Evolutionary conservation across 805 yeast species (phyloP), one percentile per base, ranked within the genome.

Genomic region (Priceomyces castillae): DNA sequence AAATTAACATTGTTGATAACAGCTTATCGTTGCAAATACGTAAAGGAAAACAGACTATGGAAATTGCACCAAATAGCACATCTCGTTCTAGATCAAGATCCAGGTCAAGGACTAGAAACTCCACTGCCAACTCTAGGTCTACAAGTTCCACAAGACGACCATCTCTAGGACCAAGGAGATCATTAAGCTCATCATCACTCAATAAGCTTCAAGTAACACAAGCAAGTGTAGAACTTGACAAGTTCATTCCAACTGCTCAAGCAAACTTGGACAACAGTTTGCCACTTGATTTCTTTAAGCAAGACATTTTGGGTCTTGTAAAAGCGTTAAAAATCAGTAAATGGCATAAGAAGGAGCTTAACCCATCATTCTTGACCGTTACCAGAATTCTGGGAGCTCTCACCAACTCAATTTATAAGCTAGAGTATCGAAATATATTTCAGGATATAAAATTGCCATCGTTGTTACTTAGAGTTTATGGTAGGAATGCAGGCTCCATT

Each of bases 371-470:
- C 30, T 62, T 92, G 31, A 70, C 64, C 17, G 62, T 90, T 16
- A 71, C 66, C 33, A 76, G 96, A 50, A 88, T 94, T 39, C 79
- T 87, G 30, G 98, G 99, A 16, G 99, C 99, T 0, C 74, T 94
- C 61, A 94, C 98, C 16, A 94, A 94, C 62, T 84, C 90, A 26
- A 86, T 92, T 42, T 94, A 85, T 62, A 81, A 81, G 56, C 77
- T 94, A 2, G 83, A 77, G 54, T 82, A 86, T 42, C 49, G 64
- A 52, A 57, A 72, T 56, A 44, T 57, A 63, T 56, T 46, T 61
- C 64, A 59, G 36, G 52, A 51, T 30, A 18, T 40, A n/a, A 34
- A 56, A n/a, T 80, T 73, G 51, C 90, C 85, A 18, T 67, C 81
- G 9, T 67, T 94, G 28, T 66, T 94, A 34, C 67, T 94, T 48